Evolutionary conservation across 2,329 filamentous ascomycete species (phyloP), one percentile per base, ranked within the genome.

Genomic region (Diplodia mutila): DNA sequence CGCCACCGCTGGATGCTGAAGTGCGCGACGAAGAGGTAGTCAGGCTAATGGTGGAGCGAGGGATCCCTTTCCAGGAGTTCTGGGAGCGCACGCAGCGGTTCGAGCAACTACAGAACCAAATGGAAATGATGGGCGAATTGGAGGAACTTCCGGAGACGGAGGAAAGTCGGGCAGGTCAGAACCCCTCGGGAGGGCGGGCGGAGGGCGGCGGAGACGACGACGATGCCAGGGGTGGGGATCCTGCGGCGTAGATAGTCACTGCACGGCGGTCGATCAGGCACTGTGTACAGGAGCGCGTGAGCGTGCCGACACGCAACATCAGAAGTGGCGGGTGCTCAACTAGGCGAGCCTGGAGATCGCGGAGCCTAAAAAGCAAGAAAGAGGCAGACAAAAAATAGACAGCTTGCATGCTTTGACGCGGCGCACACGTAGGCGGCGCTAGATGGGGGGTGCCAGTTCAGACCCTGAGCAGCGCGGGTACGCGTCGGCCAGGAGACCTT

Each of bases 51-150:
- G 23, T 27, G 23, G 69, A 69, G 54, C 64, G 65, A 11, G 69
- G 68, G 27, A 59, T 70, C 53, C 69, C 34, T 4, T 66, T 73
- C 52, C 69, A 75, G 12, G 70, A 69, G 5, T 70, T 76, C 16
- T 69, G 72, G 59, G 69, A 73, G 65, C 54, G 72, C 7, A 72
- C 73, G 23, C 70, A 73, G 59, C 61, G 74, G 23, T 70, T 76
- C 66, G 69, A 73, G 70, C 67, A 72, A 51, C 63, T 76, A 57
- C 72, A 74, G 67, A 66, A 72, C 55, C 70, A 69, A 51, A 71
- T 76, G 14, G 66, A 66, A 27, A 25, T 61, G 39, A 32, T 67
- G 51, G 66, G 46, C 14, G 57, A 59, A 29, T 37, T 63, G 12
- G 66, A 67, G 2, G 48, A 49, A 23, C 55, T 63, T 18, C 57